Conservation (phyloP, 2,329 filamentous ascomycete genomes). For the Thielaviopsis cerberus region DNA sequence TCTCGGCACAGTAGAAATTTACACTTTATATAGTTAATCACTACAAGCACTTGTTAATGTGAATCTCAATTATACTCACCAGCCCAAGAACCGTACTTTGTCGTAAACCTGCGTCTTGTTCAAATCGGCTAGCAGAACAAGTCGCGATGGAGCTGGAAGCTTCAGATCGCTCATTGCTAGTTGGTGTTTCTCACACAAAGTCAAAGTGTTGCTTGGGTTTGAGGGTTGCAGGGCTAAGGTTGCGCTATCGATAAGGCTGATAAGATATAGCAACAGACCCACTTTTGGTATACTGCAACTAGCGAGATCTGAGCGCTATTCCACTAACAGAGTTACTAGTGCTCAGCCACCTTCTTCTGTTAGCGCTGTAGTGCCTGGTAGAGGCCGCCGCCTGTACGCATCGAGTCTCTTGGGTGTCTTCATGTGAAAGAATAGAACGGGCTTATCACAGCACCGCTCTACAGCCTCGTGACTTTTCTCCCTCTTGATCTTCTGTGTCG, state of each 20-base stretch:
- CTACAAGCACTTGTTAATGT: no score
- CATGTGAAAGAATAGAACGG: neutral
- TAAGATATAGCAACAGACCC: neutral
- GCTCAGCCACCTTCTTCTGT: no score
- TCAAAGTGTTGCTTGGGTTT: no score
- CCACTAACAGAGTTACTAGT: neutral
- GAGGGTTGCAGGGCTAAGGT: no score
- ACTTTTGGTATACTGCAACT: neutral
- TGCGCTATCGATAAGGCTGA: neutral
- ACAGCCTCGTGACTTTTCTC: neutral
- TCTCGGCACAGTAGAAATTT: constrained; percentile 33
- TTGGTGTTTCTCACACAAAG: no score
- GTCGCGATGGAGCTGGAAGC: constrained; percentile 43
- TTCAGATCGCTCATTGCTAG: constrained; percentile 21
- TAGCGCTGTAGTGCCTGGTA: neutral
- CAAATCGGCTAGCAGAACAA: constrained; percentile 47
- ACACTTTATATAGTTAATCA: constrained; percentile 3
- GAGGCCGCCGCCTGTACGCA: neutral
- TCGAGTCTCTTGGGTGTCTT: neutral
- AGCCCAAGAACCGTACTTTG: constrained; percentile 87
- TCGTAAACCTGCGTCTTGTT: constrained; percentile 32
- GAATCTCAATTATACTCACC: constrained; percentile 47
- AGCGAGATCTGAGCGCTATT: neutral
- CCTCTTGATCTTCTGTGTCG: neutral
- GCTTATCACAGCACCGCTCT: neutral